Evolutionary conservation across 1,139 yeast genomes (phyloP).

Genomic region (Ogataea hybrid): DNA sequence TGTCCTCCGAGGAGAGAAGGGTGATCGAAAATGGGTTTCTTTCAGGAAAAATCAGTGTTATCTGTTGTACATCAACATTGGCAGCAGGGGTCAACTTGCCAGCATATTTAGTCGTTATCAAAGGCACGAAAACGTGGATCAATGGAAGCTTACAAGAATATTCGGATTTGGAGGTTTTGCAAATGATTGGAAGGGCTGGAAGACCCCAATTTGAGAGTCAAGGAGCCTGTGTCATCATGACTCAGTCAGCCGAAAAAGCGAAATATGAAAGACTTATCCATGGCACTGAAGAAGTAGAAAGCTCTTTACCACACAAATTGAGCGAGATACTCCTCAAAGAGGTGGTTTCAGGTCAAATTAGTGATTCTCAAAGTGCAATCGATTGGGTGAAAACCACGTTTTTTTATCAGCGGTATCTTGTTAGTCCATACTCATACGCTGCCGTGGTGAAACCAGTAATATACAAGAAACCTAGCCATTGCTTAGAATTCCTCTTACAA

Average conservation of each 20-base stretch:
- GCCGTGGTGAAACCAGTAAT: background rate
- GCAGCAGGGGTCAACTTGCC: slow-evolving; percentile 65
- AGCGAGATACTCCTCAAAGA: slow-evolving; percentile 51
- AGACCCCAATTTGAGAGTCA: slow-evolving; percentile 53
- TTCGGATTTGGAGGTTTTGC: slow-evolving; percentile 54
- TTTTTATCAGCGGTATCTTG: slow-evolving; percentile 43
- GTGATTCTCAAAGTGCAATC: slow-evolving; percentile 39
- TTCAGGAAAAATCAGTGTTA: slow-evolving; percentile 39
- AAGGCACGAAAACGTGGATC: slow-evolving; percentile 55
- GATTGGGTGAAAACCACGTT: slow-evolving; percentile 53
- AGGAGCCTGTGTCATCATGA: slow-evolving; percentile 55
- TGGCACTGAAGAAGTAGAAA: slow-evolving; percentile 48
- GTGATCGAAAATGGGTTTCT: slow-evolving; percentile 45
- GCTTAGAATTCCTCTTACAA: background rate
- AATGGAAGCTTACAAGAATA: slow-evolving; percentile 46
- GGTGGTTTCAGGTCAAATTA: slow-evolving; percentile 43
- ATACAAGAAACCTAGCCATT: background rate
- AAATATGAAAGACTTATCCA: slow-evolving; percentile 42
- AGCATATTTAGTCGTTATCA: slow-evolving; percentile 56
- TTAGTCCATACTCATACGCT: slow-evolving; percentile 2
- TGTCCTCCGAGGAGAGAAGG: slow-evolving; percentile 43
- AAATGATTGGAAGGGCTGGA: slow-evolving; percentile 65
- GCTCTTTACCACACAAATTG: slow-evolving; percentile 43
- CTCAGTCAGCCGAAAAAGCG: slow-evolving; percentile 37
- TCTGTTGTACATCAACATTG: slow-evolving; percentile 58